Percentiles rank a stretch among this genome's conserved stretches.
Evolutionary conservation across 352 stramenopile genomes (phyloP).

Genomic region (Globisporangium recalcitrans): DNA sequence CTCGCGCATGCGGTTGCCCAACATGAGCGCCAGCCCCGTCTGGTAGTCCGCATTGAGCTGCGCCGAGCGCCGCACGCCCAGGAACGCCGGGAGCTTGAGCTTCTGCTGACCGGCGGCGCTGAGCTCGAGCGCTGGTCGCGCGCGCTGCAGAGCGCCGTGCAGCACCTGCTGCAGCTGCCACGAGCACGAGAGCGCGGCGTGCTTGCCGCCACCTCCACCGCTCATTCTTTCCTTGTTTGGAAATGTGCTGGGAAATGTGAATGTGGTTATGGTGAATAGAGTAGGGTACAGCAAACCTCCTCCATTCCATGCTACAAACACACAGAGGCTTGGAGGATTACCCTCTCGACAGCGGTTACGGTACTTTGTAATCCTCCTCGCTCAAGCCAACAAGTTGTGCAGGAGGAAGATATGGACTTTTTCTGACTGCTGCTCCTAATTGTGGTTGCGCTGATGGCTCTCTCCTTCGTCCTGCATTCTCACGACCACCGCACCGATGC

Average conservation of each 20-base stretch:
- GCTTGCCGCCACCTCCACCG: conserved; percentile 7
- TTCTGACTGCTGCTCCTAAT: not conserved
- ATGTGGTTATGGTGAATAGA: no score
- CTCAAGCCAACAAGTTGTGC: no score
- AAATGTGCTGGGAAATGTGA: not conserved
- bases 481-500: not conserved
- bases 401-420: no score
- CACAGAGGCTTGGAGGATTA: no score
- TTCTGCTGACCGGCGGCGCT: conserved; percentile 10
- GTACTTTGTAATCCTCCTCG: no score
- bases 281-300: no score
- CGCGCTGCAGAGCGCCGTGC: conserved; percentile 29
- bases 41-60: conserved; percentile 73
- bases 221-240: conserved; percentile 7
- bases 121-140: conserved; percentile 29
- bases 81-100: conserved; percentile 27
- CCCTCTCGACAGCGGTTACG: no score
- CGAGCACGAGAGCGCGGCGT: conserved; percentile 39
- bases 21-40: conserved; percentile 56
- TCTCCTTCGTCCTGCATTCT: not conserved
- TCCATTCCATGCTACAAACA: no score
- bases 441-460: not conserved
- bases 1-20: conserved; percentile 41
- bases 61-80: conserved; percentile 63
- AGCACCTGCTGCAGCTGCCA: conserved; percentile 45